Percentiles rank a stretch among this genome's conserved stretches.
These are phyloP conservation scores for Neoboletus subvelutipes DNA, from an alignment of 768 basidiomycete genomes.

Conservation along the genomic window DNA sequence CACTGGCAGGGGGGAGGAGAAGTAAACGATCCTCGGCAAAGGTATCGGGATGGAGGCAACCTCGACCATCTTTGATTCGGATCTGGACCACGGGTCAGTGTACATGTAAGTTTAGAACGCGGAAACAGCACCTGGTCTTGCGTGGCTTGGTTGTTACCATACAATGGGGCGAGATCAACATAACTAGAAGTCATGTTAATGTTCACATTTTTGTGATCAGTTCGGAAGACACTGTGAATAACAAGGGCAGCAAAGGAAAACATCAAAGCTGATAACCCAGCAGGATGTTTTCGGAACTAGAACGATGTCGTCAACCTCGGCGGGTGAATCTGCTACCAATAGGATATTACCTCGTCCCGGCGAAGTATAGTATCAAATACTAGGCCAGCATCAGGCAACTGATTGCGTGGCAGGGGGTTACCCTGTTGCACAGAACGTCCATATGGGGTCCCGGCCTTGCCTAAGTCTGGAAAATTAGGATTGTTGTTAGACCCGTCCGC, in stretches of 20 bases:
- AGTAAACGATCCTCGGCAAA: conserved; percentile 81
- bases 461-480: conserved; percentile 63
- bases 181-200: conserved; percentile 88
- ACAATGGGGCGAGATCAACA: conserved; percentile 80
- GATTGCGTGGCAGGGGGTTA: conserved; percentile 61
- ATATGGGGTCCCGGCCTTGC: conserved; percentile 77
- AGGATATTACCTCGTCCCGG: conserved; percentile 56
- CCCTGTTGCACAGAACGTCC: conserved; percentile 78
- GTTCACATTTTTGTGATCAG: conserved; percentile 59
- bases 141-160: conserved; percentile 66
- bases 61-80: conserved; percentile 57
- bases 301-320: background rate
- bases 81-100: conserved; percentile 14
- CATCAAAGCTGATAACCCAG: conserved; percentile 76
- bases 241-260: conserved; percentile 82
- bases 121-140: conserved; percentile 52
- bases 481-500: conserved; percentile 84
- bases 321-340: background rate
- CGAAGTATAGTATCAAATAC: conserved; percentile 79
- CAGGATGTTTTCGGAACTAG: conserved; percentile 75
- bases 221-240: conserved; percentile 87
- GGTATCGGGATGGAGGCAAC: conserved; percentile 63
- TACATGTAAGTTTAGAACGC: background rate
- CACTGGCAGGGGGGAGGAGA: conserved; percentile 75
- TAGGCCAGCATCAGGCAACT: conserved; percentile 76